Evolutionary conservation across 176 grass and related monocot genomes (phyloP).

Genomic region (Cocos nucifera): DNA sequence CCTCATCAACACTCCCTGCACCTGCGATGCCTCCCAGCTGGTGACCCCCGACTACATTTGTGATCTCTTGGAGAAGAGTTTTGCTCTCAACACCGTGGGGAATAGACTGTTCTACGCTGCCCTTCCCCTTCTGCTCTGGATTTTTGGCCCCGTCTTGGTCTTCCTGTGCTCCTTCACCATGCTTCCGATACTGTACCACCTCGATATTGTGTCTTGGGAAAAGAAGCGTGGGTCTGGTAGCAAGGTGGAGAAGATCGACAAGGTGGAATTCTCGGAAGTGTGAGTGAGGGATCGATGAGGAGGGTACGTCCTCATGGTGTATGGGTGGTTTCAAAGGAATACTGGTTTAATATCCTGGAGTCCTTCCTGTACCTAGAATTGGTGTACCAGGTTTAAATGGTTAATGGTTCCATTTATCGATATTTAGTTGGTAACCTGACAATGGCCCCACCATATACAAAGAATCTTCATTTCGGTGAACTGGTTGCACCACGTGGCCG

Average conservation of each 20-base stretch:
- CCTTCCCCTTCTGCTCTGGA: slow-evolving; percentile 68
- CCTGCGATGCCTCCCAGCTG: background rate
- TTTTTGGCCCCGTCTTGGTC: slow-evolving; percentile 54
- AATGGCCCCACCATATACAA: too few relatives aligned
- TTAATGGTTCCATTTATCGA: too few relatives aligned
- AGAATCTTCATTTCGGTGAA: too few relatives aligned
- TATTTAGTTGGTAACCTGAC: too few relatives aligned
- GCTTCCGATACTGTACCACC: slow-evolving; percentile 42
- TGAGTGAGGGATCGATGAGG: background rate
- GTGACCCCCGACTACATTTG: slow-evolving; percentile 37
- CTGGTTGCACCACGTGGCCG: too few relatives aligned
- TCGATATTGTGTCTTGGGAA: slow-evolving; percentile 35
- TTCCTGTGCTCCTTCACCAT: slow-evolving; percentile 41
- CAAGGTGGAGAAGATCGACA: background rate
- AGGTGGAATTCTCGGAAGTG: background rate
- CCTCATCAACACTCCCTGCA: slow-evolving; percentile 54
- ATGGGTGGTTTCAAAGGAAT: too few relatives aligned
- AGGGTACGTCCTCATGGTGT: too few relatives aligned
- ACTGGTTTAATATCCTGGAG: too few relatives aligned
- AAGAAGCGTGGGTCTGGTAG: background rate
- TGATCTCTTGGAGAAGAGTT: slow-evolving; percentile 35
- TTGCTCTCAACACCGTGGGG: slow-evolving; percentile 47
- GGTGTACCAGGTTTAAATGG: too few relatives aligned
- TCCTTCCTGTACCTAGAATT: too few relatives aligned
- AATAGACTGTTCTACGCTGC: slow-evolving; percentile 61